Conservation (phyloP, 345 rosid genomes). For the Hibiscus tridactylites region DNA sequence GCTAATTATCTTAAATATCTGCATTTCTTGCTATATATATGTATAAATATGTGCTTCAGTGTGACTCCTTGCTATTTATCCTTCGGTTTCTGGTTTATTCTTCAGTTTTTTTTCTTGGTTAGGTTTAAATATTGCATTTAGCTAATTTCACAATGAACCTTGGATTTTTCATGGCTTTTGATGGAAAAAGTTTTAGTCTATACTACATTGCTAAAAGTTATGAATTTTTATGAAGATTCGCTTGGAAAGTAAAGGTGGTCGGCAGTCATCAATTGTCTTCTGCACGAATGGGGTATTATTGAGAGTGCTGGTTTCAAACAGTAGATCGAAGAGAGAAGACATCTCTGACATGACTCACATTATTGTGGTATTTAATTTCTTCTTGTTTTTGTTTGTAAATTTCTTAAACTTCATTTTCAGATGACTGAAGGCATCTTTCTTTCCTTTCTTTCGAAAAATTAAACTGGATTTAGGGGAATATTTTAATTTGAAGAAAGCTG, state of each 20-base stretch:
- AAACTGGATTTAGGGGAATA: not conserved
- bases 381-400: not conserved
- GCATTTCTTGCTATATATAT: not conserved
- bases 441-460: not conserved
- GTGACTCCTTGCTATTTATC: not conserved
- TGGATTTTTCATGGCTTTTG: not conserved
- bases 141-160: not conserved
- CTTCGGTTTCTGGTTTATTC: not conserved
- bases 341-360: conserved; percentile 76
- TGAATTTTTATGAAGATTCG: conserved; percentile 46
- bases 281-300: conserved; percentile 90
- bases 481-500: not conserved
- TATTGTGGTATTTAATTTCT: conserved; percentile 62
- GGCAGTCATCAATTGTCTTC: conserved; percentile 77
- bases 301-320: conserved; percentile 61
- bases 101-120: not conserved
- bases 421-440: not conserved
- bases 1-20: not conserved
- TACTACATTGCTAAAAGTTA: not conserved
- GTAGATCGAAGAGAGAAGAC: conserved; percentile 23
- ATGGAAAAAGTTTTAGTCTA: not conserved
- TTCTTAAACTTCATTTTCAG: not conserved
- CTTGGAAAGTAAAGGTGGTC: conserved; percentile 83
- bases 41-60: not conserved
- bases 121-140: conserved; percentile 1